These are phyloP conservation scores for Ogataea chonburiensis DNA, from an alignment of 805 yeast species.

Conservation along the genomic window DNA sequence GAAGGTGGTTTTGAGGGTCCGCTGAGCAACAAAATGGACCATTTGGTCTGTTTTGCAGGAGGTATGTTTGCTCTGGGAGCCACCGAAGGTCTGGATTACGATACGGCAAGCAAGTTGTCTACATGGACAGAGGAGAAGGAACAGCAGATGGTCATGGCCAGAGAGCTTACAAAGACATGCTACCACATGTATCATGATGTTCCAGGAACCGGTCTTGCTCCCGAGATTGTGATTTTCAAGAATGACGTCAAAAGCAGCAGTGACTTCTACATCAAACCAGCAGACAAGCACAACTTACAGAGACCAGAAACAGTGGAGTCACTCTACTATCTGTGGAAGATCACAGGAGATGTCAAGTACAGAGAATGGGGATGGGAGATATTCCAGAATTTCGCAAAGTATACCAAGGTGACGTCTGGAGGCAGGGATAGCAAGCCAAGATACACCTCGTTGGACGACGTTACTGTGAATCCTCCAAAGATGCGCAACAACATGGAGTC, in stretches of 20 bases:
- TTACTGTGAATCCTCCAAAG: slow-evolving; percentile 53
- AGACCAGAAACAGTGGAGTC: slow-evolving; percentile 95
- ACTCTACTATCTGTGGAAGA: slow-evolving; percentile 71
- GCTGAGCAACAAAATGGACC: slow-evolving; percentile 80
- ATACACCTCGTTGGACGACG: slow-evolving; percentile 67
- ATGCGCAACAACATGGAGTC: slow-evolving; percentile 78
- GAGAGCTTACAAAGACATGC: slow-evolving; percentile 76
- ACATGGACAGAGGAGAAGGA: slow-evolving; percentile 61
- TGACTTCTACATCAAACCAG: slow-evolving; percentile 68
- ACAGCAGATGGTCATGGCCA: slow-evolving; percentile 65
- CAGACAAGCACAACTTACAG: slow-evolving; percentile 82
- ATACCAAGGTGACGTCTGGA: slow-evolving; percentile 50
- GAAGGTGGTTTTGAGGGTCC: slow-evolving; percentile 63
- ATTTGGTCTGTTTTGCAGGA: slow-evolving; percentile 87
- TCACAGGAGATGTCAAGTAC: slow-evolving; percentile 78
- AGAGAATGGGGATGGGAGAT: slow-evolving; percentile 90
- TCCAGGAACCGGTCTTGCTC: slow-evolving; percentile 74
- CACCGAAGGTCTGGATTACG: slow-evolving; percentile 64
- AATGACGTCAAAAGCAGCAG: slow-evolving; percentile 40
- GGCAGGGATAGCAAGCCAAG: slow-evolving; percentile 44
- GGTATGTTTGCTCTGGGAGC: slow-evolving; percentile 89
- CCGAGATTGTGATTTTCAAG: slow-evolving; percentile 87
- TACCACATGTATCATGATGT: slow-evolving; percentile 77
- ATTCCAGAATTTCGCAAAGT: slow-evolving; percentile 63
- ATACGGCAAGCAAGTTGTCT: slow-evolving; percentile 51